These are phyloP conservation scores for Hypoxylon sp. DNA, from an alignment of 2,329 filamentous ascomycete genomes.

Conservation along the genomic window DNA sequence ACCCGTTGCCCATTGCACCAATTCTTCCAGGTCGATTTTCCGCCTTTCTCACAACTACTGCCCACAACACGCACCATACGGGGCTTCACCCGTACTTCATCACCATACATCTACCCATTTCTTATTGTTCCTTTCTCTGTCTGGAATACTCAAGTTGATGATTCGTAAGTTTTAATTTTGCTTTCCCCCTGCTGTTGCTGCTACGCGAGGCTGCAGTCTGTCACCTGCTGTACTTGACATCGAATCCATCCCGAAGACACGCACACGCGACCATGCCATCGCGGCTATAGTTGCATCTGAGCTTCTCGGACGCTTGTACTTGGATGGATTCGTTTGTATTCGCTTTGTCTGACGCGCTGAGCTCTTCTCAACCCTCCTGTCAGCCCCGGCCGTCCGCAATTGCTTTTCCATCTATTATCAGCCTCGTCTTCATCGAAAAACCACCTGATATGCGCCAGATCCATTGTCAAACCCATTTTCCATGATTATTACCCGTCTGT, in stretches of 20 bases:
- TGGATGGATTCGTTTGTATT: conserved; percentile 45
- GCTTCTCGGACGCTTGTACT: conserved; percentile 42
- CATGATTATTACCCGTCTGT: conserved; percentile 51
- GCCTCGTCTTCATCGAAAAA: conserved; percentile 62
- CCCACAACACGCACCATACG: conserved; percentile 46
- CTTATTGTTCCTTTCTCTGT: conserved; percentile 31
- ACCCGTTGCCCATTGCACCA: conserved; percentile 11
- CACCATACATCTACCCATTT: conserved; percentile 38
- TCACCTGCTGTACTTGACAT: conserved; percentile 47
- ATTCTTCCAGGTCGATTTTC: conserved; percentile 49
- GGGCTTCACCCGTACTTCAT: conserved; percentile 44
- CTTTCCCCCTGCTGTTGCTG: conserved; percentile 35
- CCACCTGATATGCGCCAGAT: conserved; percentile 52
- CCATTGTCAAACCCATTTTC: conserved; percentile 52
- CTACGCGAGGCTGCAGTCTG: conserved; percentile 47
- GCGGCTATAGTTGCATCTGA: conserved; percentile 43
- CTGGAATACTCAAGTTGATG: conserved; percentile 48
- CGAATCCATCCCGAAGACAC: conserved; percentile 47
- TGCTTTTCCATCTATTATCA: conserved; percentile 58
- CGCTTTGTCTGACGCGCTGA: conserved; percentile 44
- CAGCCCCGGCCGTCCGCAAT: conserved; percentile 51
- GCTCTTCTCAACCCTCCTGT: conserved; percentile 35
- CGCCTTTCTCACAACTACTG: conserved; percentile 49
- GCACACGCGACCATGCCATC: conserved; percentile 49
- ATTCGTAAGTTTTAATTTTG: conserved; percentile 50